These are phyloP conservation scores for Prunus mongolica DNA, from an alignment of 306 rosid species.

Conservation along the genomic window DNA sequence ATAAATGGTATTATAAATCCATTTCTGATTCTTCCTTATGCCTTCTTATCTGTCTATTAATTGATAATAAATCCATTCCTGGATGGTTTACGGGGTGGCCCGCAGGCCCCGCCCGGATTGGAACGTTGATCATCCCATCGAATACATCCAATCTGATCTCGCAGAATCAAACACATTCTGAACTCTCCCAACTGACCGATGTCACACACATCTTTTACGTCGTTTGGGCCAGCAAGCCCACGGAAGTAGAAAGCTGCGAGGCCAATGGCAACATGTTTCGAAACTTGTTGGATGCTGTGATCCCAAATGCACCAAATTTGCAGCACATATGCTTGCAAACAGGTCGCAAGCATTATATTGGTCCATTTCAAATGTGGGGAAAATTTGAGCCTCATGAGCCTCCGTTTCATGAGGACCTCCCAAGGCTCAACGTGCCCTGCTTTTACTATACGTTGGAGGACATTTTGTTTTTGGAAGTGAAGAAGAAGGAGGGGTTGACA, in stretches of 20 bases:
- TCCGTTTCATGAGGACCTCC: constrained; percentile 43
- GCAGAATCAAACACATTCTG: constrained; percentile 37
- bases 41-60: neutral
- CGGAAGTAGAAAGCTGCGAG: constrained; percentile 42
- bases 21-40: neutral
- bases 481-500: constrained; percentile 41
- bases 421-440: constrained; percentile 35
- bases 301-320: constrained; percentile 54
- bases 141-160: constrained; percentile 61
- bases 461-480: constrained; percentile 37
- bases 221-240: constrained; percentile 35
- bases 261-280: constrained; percentile 46
- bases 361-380: constrained; percentile 38
- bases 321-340: constrained; percentile 58
- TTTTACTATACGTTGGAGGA: constrained; percentile 53
- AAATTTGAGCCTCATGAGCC: constrained; percentile 37
- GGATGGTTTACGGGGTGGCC: constrained; percentile 65
- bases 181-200: constrained; percentile 50
- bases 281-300: constrained; percentile 49
- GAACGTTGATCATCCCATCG: constrained; percentile 47
- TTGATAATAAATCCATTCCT: neutral
- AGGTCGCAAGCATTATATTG: constrained; percentile 43
- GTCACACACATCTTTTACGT: constrained; percentile 60
- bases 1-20: neutral
- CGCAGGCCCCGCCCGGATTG: constrained; percentile 47